Base-by-base conservation (phyloP, 225 moss, liverwort and hornwort species). In the Bryum argenteum region DNA sequence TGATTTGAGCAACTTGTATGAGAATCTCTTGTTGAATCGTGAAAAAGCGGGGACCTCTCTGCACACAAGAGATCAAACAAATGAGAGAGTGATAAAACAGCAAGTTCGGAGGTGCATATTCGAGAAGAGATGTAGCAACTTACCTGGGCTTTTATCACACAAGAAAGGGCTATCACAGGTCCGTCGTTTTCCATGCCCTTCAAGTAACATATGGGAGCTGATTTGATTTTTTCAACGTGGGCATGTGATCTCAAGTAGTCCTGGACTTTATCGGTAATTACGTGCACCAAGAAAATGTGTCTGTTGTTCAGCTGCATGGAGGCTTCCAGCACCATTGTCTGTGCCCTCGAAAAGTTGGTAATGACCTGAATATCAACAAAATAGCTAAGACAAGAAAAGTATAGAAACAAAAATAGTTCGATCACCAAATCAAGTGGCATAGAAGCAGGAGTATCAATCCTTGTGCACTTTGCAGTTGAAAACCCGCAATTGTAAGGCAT, bases 261-360 rank as follows among this genome's bases (percentile, higher is more conserved):
- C 57, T 66, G 50, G 21, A 96, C 75, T 44, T 69, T 45, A 37
- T 64, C 56, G 24, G 96, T 91, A 50, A 93, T 89, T 2, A 64
- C 62, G 11, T 85, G 75, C 54, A 91, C 80, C 40, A 80, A 66
- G 47, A 90, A 90, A 41, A 91, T 81, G 66, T 93, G 90, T 52
- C 90, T 79, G 28, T 88, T 78, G 9, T 86, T 78, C n/a, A 96
- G 60, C 21, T 89, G 90, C 65, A 93, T 82, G 10, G 79, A 75
- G 23, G 88, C 89, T 42, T 96, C 90, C 64, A 93, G 58, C 54
- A 85, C 61, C 75, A 76, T 87, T 33, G 76, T 78, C 72, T 58
- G 67, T 11, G 91, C 91, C 78, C 91, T 85, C 9, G 94, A 94
- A 75, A 88, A 90, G 71, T 97, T 97, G 54, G 89, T 90, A 54